These are phyloP conservation scores for Lojkania enalia DNA, from an alignment of 2,329 filamentous ascomycete genomes.

Conservation along the genomic window DNA sequence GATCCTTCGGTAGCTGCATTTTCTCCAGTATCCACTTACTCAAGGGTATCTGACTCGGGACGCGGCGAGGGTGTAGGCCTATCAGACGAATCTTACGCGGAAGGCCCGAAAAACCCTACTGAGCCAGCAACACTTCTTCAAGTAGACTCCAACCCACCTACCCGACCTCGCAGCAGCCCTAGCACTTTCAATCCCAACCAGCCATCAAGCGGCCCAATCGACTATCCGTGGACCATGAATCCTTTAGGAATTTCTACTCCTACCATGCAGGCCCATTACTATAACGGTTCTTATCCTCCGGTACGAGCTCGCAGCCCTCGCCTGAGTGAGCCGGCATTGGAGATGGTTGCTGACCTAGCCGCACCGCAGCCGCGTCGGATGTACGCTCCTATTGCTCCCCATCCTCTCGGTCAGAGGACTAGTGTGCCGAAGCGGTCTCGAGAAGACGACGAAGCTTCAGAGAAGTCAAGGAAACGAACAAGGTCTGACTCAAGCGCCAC, in stretches of 20 bases:
- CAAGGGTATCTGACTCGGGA: conserved; percentile 28
- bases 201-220: conserved; percentile 21
- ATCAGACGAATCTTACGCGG: conserved; percentile 25
- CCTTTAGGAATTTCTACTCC: conserved; percentile 46
- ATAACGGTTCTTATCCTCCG: conserved; percentile 32
- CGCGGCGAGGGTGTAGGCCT: conserved; percentile 21
- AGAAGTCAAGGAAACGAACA: conserved; percentile 46
- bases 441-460: conserved; percentile 43
- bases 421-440: conserved; percentile 42
- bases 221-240: conserved; percentile 45
- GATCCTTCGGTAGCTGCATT: conserved; percentile 28
- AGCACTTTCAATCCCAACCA: conserved; percentile 46
- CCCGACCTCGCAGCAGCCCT: conserved; percentile 49
- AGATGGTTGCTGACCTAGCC: conserved; percentile 29
- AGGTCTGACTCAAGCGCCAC: conserved; percentile 43
- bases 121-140: conserved; percentile 20
- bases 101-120: conserved; percentile 13
- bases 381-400: conserved; percentile 51
- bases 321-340: conserved; percentile 38
- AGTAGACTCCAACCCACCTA: conserved; percentile 27
- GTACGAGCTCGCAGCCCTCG: conserved; percentile 35
- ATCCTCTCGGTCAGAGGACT: conserved; percentile 42
- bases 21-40: conserved; percentile 38
- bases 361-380: conserved; percentile 47
- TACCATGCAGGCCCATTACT: conserved; percentile 31